Evolutionary conservation across 176 grass and related monocot species (phyloP).

Genomic region (Oryza rufipogon): DNA sequence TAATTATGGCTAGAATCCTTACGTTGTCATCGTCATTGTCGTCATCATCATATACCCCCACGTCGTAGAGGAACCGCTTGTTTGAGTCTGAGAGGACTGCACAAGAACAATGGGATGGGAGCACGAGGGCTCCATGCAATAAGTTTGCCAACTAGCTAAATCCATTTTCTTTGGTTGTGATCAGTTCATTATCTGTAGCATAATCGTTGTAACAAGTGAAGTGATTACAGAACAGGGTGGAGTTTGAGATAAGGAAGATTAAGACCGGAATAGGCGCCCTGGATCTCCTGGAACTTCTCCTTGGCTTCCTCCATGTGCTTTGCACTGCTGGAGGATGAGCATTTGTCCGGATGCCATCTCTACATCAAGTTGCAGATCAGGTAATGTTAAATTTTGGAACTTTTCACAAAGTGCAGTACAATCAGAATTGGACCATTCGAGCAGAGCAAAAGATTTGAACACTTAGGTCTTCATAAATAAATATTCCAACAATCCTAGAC

Average conservation of each 20-base stretch:
- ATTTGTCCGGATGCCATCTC: conserved; percentile 97
- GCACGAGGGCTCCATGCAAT: conserved; percentile 50
- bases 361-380: conserved; percentile 26
- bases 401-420: not conserved
- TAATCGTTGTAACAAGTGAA: conserved; percentile 2
- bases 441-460: not conserved
- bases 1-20: conserved; percentile 13
- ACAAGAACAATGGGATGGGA: conserved; percentile 53
- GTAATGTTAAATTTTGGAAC: not conserved
- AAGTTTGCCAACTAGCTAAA: conserved; percentile 47
- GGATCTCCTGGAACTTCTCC: conserved; percentile 98
- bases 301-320: conserved; percentile 77
- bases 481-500: not conserved
- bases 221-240: conserved; percentile 23
- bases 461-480: not conserved
- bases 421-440: not conserved
- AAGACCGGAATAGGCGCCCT: conserved; percentile 83
- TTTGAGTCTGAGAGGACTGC: conserved; percentile 88
- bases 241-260: conserved; percentile 23
- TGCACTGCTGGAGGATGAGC: conserved; percentile 62
- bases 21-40: conserved; percentile 50
- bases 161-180: conserved; percentile 13
- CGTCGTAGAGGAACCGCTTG: conserved; percentile 93
- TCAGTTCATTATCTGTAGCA: conserved; percentile 35
- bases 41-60: conserved; percentile 81